Evolutionary conservation across 2,329 filamentous ascomycete species (phyloP), one percentile per base, ranked within the genome.

Genomic region (Aspergillus sojae): DNA sequence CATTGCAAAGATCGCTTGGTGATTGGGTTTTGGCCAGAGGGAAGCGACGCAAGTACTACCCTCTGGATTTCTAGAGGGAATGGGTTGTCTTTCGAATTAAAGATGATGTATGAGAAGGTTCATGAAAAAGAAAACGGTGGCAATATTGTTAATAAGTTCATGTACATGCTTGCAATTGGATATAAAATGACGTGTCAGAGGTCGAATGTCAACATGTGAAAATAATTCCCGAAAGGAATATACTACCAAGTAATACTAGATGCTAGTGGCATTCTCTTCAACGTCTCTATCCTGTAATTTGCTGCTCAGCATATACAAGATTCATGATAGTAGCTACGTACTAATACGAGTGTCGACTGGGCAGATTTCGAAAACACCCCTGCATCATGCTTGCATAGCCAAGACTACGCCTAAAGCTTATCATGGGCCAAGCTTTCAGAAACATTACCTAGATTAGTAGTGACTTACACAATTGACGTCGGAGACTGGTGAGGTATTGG

Each of bases 1-100:
- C 1, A 21, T 86, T 19, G 84, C 83, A 2, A 80, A 75, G 72
- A 78, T 82, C 62, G 81, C 84, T 0, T 86, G 84, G 84, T 86
- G 66, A 52, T 50, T 4, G 26, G 4, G 4, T 21, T 52, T 11
- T 11, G 7, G 23, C 21, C 12, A 14, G 21, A 23, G 21, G 12
- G 5, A 14, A 16, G 14, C 4, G 21, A 21, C 7, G 21, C 7
- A 14, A 43, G n/a, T 21, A 43, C 41, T 11, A 43, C 11, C 7
- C 2, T 43, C 7, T 21, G 9, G 3, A 10, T 4, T 43, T 43
- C 14, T 7, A 36, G 5, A 36, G 14, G 14, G 14, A 36, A 36
- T 36, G 12, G 10, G 43, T 4, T 46, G 23, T 46, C n/a, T 46
- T 46, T 23, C 5, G n/a, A 21, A 23, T 23, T 1, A 21, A 21